Evolutionary conservation across 805 yeast genomes (phyloP), one percentile per base, ranked within the genome.

Genomic region (Kuraishia molischiana): DNA sequence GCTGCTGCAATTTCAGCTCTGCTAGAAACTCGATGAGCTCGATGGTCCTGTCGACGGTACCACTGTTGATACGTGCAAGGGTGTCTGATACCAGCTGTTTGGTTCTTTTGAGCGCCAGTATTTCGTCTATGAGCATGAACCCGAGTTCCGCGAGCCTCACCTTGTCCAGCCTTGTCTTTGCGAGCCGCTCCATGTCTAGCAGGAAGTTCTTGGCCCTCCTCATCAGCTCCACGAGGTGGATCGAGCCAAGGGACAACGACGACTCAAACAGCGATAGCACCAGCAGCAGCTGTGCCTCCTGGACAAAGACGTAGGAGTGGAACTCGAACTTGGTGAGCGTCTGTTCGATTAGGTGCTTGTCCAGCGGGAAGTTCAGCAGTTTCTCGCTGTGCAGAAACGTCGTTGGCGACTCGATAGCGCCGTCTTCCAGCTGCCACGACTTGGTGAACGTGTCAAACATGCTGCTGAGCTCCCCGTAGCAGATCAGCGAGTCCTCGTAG

Each of bases 401-500:
- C 3, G 13, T 14, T 9, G 17, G 13, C 4, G 24, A 14, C 14
- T 18, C 33, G 8, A 31, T 36, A 17, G 37, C 32, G 3, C 40
- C 36, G 8, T 19, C 13, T 3, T 22, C 14, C 3, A 42, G 29
- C 2, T 20, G 38, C 17, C 35, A 29, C 4, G 20, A 20, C 32
- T 14, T 14, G 24, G 32, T 46, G 28, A 19, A 28, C 14, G 2
- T 29, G 22, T 52, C 46, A 22, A 62, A 61, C 5, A 55, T 44
- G 9, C 17, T 18, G 3, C 9, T 15, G 4, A 83, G 47, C 21
- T 60, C 62, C 24, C 71, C 69, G 44, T 75, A 79, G 18, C 70
- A 66, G 3, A 52, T 56, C 26, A 79, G 51, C 0, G 90, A 68
- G 37, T 83, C 89, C 20, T 79, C 81, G 19, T 64, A 55, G 19